Base-by-base conservation (phyloP, 1,139 yeast species). In the Suhomyces atakaporum region DNA sequence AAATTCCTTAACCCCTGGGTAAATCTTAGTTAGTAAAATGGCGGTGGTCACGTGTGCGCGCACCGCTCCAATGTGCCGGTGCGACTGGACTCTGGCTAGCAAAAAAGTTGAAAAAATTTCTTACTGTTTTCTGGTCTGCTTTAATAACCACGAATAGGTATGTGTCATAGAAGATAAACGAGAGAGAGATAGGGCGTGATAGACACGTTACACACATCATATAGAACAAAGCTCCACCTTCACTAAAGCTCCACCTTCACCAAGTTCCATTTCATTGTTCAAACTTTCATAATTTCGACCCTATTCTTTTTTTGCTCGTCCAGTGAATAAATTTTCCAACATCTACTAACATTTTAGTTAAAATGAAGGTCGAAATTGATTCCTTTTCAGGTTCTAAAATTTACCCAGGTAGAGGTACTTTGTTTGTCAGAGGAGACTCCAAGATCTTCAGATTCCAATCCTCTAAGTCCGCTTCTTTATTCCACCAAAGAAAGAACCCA, bases 391-490 rank as follows among this genome's bases (percentile, higher is more conserved):
- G 98, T 77, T 77, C 90, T 69, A 92, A 90, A 81, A 92, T 92
- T 84, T 94, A 92, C 96, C 98, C 98, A 81, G 97, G 98, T 78
- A 87, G 97, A 83, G 98, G 98, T 79, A 88, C 95, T 72, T 84
- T 92, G 74, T 92, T 88, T 70, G 92, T 92, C 75, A 90, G 99
- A 79, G 97, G 97, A 65, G 99, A 92, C 89, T 89, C 97, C 68
- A 92, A 92, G 81, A 75, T 90, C 68, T 92, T 92, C 95, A 89
- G 99, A 84, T 92, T 94, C 95, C 95, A 86, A 75, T 84, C 89
- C 71, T 87, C 97, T 60, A 94, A 92, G 80, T 81, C 95, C 68
- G 94, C 96, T 64, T 89, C 98, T 69, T 84, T 92, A 67, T 92
- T 92, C 95, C 83, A 84, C 69, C 99, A 94, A 82, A 89, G 97